These are phyloP conservation scores for Hymenoscyphus repandus DNA, from an alignment of 2,329 filamentous ascomycete genomes.

Conservation along the genomic window DNA sequence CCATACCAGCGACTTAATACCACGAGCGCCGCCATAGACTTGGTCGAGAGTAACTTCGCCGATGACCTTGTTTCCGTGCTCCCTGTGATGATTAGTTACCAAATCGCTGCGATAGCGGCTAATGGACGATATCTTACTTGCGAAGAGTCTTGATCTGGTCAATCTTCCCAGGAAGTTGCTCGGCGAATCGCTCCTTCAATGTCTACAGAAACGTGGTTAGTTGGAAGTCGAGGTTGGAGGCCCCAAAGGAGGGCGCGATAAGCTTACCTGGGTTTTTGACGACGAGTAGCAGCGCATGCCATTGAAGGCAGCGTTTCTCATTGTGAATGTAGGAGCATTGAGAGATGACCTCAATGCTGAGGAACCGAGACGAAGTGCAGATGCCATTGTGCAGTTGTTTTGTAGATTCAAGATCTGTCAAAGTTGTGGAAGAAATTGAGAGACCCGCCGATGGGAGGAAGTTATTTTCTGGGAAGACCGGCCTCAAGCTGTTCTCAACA, in stretches of 20 bases:
- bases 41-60: slow-evolving; percentile 99
- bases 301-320: slow-evolving; percentile 70
- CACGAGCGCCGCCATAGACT: slow-evolving; percentile 98
- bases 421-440: slow-evolving; percentile 29
- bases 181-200: slow-evolving; percentile 97
- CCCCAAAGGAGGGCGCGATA: neutral
- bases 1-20: slow-evolving; percentile 98
- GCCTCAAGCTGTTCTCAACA: neutral
- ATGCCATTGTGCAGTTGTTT: slow-evolving; percentile 62
- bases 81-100: slow-evolving; percentile 48
- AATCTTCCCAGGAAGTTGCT: slow-evolving; percentile 90
- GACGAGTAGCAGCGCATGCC: slow-evolving; percentile 87
- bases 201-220: slow-evolving; percentile 50
- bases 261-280: slow-evolving; percentile 77
- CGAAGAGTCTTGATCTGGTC: slow-evolving; percentile 98
- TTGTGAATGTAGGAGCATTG: slow-evolving; percentile 60
- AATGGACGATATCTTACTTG: slow-evolving; percentile 59
- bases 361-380: slow-evolving; percentile 74
- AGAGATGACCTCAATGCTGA: slow-evolving; percentile 76
- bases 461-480: neutral
- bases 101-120: neutral
- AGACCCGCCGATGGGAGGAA: neutral
- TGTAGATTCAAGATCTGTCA: slow-evolving; percentile 29
- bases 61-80: slow-evolving; percentile 90
- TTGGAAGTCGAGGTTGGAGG: neutral